Percentiles rank a stretch among this genome's conserved stretches.
Evolutionary conservation across 1,284 basidiomycete species (phyloP).

Genomic region (Ganoderma lucidum): DNA sequence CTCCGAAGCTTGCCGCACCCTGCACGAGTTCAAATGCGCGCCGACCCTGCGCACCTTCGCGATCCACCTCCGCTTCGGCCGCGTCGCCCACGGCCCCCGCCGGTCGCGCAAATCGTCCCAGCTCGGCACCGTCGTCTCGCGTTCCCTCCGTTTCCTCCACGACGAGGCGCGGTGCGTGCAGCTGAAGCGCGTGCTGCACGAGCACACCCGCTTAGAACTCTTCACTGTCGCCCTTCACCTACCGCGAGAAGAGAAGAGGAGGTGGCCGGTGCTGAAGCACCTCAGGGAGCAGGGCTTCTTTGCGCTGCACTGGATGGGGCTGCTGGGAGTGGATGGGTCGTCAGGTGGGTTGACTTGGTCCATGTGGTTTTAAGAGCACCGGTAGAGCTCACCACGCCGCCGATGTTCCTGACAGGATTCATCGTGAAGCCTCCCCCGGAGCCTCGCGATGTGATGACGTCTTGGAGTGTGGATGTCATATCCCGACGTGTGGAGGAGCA

Average conservation of each 20-base stretch:
- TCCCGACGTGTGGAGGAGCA: background rate
- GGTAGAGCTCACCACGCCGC: background rate
- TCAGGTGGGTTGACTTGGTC: background rate
- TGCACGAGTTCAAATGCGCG: background rate
- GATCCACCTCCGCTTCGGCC: background rate
- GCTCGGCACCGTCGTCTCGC: background rate
- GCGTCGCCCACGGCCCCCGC: background rate
- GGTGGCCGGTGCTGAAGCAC: background rate
- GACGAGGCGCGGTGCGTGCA: background rate
- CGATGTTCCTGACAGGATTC: background rate
- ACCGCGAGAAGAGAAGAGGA: background rate
- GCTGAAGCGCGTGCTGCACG: background rate
- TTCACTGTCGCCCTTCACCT: background rate
- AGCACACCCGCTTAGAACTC: background rate
- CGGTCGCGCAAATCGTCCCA: background rate
- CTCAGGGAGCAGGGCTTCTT: background rate
- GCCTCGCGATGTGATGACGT: background rate
- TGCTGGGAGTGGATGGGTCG: background rate
- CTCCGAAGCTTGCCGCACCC: background rate
- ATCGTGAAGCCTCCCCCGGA: background rate
- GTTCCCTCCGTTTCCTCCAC: background rate
- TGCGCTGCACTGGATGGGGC: slow-evolving; percentile 2
- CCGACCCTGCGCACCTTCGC: background rate
- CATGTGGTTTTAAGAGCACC: background rate
- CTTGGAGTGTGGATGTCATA: background rate